Base-by-base conservation (phyloP, 148 eudicot genomes). In the Vaccinium corymbosum region DNA sequence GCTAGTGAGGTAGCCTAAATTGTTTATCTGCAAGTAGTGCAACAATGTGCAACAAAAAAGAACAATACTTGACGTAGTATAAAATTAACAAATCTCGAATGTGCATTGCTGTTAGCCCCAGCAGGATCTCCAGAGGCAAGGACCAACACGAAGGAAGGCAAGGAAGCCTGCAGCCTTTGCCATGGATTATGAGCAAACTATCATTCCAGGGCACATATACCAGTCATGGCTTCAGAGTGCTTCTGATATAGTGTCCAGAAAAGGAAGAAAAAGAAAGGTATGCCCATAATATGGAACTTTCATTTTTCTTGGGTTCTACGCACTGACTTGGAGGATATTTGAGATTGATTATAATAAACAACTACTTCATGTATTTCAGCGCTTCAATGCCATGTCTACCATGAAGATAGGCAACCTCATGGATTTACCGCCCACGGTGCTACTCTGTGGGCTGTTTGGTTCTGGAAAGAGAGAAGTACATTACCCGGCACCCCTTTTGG, bases 151-250 rank as follows among this genome's bases (percentile, higher is more conserved):
- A 88, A 92, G 84, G 86, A 91, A 78, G 85, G 87, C 87, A 87
- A 91, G 88, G 88, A 91, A 87, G 82, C 83, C 87, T 78, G 82
- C 89, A 81, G 81, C 88, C 81, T 64, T 82, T 78, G 68, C 85
- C 16, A 92, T 97, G 93, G 99, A 97, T 87, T 86, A 89, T 86
- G 94, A 91, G 29, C 95, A 92, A 82, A 93, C 89, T 55, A 91
- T 97, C 84, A 92, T 97, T 64, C 95, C 98, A 48, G 94, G 94
- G 85, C 91, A 86, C 17, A 83, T 92, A 76, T 97, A 94, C 90
- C 99, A 97, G 84, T 87, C 94, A 29, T 97, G 99, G 99, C 98
- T 97, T 85, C 94, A 89, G 86, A 78, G 89, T 87, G 76, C 96
- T 42, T 82, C 93, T 80, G 98, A 95, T 85, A 84, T 92, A 48